phyloP scores from a whole-genome alignment of 2,329 filamentous ascomycete genomes.

The Daldinia sp. region DNA sequence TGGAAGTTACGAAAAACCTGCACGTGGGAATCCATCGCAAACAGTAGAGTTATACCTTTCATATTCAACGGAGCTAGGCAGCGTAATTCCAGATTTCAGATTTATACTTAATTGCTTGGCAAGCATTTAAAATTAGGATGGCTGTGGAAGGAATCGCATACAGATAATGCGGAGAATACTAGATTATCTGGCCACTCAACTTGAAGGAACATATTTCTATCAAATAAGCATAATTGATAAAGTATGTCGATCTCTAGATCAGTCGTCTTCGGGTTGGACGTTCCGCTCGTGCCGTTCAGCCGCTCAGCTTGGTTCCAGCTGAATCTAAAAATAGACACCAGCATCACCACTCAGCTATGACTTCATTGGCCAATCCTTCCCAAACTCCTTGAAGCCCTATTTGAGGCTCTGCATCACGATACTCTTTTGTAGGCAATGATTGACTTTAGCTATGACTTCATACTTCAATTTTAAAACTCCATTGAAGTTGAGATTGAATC shows the following conservation, averaged over 20 bases:
- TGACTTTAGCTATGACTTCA: constrained; percentile 25
- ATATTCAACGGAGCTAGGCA: background rate
- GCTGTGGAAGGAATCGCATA: background rate
- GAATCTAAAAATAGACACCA: constrained; percentile 20
- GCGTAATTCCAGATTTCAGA: background rate
- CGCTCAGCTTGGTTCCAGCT: constrained; percentile 8
- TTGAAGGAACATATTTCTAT: background rate
- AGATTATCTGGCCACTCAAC: background rate
- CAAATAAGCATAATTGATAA: constrained; percentile 7
- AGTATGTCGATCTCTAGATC: constrained; percentile 1
- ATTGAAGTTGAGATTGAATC: background rate
- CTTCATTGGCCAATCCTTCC: constrained; percentile 14
- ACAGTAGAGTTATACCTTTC: background rate
- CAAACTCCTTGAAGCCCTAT: background rate
- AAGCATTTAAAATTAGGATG: background rate
- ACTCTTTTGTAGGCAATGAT: constrained; percentile 24
- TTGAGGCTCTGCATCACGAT: constrained; percentile 4
- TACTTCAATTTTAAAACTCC: background rate
- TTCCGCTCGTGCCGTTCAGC: constrained; percentile 12
- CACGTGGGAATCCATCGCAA: background rate
- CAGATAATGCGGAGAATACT: background rate
- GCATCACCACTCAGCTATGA: constrained; percentile 10
- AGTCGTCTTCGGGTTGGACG: background rate
- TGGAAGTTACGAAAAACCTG: background rate
- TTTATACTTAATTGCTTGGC: no score